A percentile compares a stretch with the other conserved stretches of the same genome.
These are phyloP conservation scores for Alnus rubra DNA, from an alignment of 306 rosid genomes.

Conservation along the genomic window DNA sequence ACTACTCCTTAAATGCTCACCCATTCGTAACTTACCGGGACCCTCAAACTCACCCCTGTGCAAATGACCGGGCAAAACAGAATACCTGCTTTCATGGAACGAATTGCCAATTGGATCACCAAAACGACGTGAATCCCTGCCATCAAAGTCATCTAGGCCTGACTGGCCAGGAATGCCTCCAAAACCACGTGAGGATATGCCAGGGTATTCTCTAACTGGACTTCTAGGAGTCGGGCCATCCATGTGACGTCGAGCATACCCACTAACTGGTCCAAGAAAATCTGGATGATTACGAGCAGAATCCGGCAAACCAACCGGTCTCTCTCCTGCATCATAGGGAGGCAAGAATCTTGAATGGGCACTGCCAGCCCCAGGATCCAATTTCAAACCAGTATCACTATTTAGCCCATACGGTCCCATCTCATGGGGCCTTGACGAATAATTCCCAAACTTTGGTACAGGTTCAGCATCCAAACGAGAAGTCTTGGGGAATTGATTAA, in stretches of 20 bases:
- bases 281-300: slow-evolving; percentile 48
- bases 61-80: slow-evolving; percentile 59
- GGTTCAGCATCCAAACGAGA: slow-evolving; percentile 59
- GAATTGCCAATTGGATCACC: slow-evolving; percentile 58
- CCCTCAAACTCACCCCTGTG: slow-evolving; percentile 79
- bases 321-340: slow-evolving; percentile 54
- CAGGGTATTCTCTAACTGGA: slow-evolving; percentile 65
- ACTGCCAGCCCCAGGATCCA: slow-evolving; percentile 37
- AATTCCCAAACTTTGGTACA: slow-evolving; percentile 48
- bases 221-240: slow-evolving; percentile 69
- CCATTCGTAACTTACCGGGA: slow-evolving; percentile 62
- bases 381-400: slow-evolving; percentile 34
- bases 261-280: slow-evolving; percentile 58
- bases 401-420: slow-evolving; percentile 39
- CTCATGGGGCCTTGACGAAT: slow-evolving; percentile 53
- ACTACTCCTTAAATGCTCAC: slow-evolving; percentile 60
- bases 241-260: slow-evolving; percentile 50
- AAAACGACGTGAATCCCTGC: slow-evolving; percentile 60
- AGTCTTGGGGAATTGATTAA: slow-evolving; percentile 62
- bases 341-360: slow-evolving; percentile 40
- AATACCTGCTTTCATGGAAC: slow-evolving; percentile 65
- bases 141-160: slow-evolving; percentile 68
- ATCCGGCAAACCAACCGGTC: slow-evolving; percentile 53
- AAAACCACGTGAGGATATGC: slow-evolving; percentile 52
- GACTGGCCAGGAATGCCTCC: slow-evolving; percentile 50